These are phyloP conservation scores for Epithemia pelagica DNA, from an alignment of 108 stramenopile genomes.

Conservation along the genomic window DNA sequence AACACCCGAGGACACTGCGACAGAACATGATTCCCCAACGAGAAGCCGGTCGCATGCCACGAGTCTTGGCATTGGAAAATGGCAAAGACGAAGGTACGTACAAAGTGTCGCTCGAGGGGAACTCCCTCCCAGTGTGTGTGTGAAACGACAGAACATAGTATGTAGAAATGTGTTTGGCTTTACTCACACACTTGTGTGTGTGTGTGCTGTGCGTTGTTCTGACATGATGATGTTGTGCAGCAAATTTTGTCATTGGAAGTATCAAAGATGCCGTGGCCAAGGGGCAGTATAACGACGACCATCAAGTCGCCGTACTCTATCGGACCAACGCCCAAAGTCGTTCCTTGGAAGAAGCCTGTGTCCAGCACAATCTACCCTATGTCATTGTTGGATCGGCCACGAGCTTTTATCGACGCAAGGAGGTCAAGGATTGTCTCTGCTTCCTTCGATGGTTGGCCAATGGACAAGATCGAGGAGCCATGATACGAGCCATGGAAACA, in stretches of 20 bases:
- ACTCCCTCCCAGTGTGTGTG: not conserved
- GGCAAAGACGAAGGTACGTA: slow-evolving; percentile 53
- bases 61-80: slow-evolving; percentile 64
- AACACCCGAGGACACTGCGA: too few relatives aligned
- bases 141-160: too few relatives aligned
- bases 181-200: too few relatives aligned
- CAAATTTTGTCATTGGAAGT: slow-evolving; percentile 58
- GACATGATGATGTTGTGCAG: too few relatives aligned
- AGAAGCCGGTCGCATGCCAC: slow-evolving; percentile 56
- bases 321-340: slow-evolving; percentile 89
- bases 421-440: slow-evolving; percentile 73
- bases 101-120: too few relatives aligned
- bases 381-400: slow-evolving; percentile 65
- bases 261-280: slow-evolving; percentile 49
- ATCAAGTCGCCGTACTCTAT: slow-evolving; percentile 76
- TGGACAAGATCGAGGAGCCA: slow-evolving; percentile 55
- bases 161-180: too few relatives aligned
- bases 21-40: slow-evolving; percentile 72
- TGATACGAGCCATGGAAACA: slow-evolving; percentile 64
- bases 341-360: slow-evolving; percentile 84
- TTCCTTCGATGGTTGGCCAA: slow-evolving; percentile 70
- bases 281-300: slow-evolving; percentile 25
- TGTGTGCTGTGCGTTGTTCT: too few relatives aligned
- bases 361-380: slow-evolving; percentile 59
- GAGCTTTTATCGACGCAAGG: slow-evolving; percentile 69